A percentile compares a stretch with the other conserved stretches of the same genome.
Conservation (phyloP, 495 filamentous ascomycete species). For the Penicillium cataractarum region DNA sequence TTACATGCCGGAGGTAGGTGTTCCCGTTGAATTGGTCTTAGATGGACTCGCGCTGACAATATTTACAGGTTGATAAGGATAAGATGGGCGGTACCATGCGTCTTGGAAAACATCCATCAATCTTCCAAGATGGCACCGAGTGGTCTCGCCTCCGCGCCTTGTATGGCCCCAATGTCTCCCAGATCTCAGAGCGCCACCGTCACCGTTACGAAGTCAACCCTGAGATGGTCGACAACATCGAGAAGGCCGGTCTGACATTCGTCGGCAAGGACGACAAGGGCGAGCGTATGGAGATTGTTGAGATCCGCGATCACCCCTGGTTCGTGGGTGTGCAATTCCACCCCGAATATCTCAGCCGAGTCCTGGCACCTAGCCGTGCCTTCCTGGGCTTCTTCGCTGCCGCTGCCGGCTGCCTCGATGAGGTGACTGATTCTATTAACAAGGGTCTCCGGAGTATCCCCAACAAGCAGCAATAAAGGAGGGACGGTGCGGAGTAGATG, state of each 20-base stretch:
- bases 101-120: constrained; percentile 72
- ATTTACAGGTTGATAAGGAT: constrained; percentile 52
- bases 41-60: background rate
- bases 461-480: constrained; percentile 2
- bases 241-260: constrained; percentile 41
- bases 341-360: constrained; percentile 77
- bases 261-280: constrained; percentile 79
- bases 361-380: constrained; percentile 73
- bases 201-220: constrained; percentile 53
- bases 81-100: constrained; percentile 92
- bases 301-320: constrained; percentile 87
- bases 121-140: constrained; percentile 77
- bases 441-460: constrained; percentile 12
- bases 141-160: constrained; percentile 78
- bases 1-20: constrained; percentile 84
- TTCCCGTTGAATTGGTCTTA: background rate
- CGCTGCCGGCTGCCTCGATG: constrained; percentile 46
- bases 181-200: constrained; percentile 54
- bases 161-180: constrained; percentile 55
- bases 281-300: constrained; percentile 88
- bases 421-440: constrained; percentile 34
- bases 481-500: background rate
- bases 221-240: constrained; percentile 37
- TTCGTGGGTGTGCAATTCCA: constrained; percentile 92
- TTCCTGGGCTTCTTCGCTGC: constrained; percentile 90